Evolutionary conservation across 441 rosid species (phyloP).

Genomic region (Capsella rubella): DNA sequence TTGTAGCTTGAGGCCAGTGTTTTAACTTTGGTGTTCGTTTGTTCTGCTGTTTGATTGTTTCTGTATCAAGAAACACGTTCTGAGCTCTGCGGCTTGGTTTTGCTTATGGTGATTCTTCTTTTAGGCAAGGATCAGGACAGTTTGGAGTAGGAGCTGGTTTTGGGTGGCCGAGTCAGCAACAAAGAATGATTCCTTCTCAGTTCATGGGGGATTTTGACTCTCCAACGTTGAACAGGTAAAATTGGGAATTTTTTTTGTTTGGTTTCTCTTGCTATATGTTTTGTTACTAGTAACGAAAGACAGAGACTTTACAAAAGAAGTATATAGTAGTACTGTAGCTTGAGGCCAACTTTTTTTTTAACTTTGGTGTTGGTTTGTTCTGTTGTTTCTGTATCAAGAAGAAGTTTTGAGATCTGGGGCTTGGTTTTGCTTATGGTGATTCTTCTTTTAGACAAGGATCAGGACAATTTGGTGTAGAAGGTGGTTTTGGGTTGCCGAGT

Average conservation of each 20-base stretch:
- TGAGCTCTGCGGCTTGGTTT: no score
- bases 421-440: slow-evolving; percentile 20
- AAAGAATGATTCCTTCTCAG: slow-evolving; percentile 56
- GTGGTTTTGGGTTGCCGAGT: slow-evolving; percentile 20
- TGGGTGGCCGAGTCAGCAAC: slow-evolving; percentile 38
- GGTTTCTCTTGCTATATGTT: slow-evolving; percentile 22
- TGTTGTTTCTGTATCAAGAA: slow-evolving; percentile 1
- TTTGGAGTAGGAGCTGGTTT: slow-evolving; percentile 40
- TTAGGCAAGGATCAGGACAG: slow-evolving; percentile 37
- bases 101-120: slow-evolving; percentile 5
- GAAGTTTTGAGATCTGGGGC: slow-evolving; percentile 16
- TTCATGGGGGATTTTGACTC: slow-evolving; percentile 46
- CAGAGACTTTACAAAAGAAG: background rate
- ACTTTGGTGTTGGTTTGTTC: slow-evolving; percentile 9
- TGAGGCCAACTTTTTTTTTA: background rate
- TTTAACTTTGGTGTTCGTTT: no score
- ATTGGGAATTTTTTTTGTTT: background rate
- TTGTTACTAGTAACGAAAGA: slow-evolving; percentile 1
- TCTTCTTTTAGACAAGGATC: slow-evolving; percentile 36
- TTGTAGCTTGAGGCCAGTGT: no score
- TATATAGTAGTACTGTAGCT: background rate
- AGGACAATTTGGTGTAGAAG: slow-evolving; percentile 25
- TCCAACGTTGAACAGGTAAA: slow-evolving; percentile 49
- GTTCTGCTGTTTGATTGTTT: no score
- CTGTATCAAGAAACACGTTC: no score